Evolutionary conservation across 225 moss, liverwort and hornwort species (phyloP), one percentile per base, ranked within the genome.

Genomic region (Marchantia paleacea): DNA sequence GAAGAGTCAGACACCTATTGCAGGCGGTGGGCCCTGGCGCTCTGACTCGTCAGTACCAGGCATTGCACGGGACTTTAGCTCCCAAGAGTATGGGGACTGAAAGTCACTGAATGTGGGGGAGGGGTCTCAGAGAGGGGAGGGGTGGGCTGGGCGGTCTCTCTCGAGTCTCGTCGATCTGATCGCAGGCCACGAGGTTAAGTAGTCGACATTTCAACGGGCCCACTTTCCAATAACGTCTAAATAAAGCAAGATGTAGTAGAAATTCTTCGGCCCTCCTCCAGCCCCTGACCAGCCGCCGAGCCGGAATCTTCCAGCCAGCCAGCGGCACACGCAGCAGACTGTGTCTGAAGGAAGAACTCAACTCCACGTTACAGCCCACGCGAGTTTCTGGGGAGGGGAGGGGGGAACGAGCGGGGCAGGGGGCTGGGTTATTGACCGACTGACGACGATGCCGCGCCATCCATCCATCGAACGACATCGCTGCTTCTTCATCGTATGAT

Each of bases 1-100:
- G 62, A 54, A 69, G 30, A 75, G 80, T 73, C 74, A 65, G 78
- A 68, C 30, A 53, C 68, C 68, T 68, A 0, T 30, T 30, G 68
- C 68, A 29, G 29, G 52, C 52, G 69, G 69, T 76, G 83, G 83
- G 80, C 80, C 83, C 63, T 53, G 49, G 2, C 12, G 55, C 76
- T 13, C 79, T 68, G 83, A 83, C 79, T 74, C 7, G 31, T 50
- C 74, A 26, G 63, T 79, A 50, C 25, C 73, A 25, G 72, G 52
- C 73, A 24, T 76, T 69, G 76, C 79, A 80, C 82, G 76, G 75
- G 80, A 75, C 49, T 76, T 83, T 48, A 79, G 75, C 57, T 80
- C 80, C 83, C 73, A 62, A 51, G 28, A 55, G 53, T 67, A 25
- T 20, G 79, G 67, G 83, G 49, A 6, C n/a, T 48, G 5, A 39